Evolutionary conservation across 495 filamentous ascomycete species (phyloP).

Genomic region (Neurospora sp.): DNA sequence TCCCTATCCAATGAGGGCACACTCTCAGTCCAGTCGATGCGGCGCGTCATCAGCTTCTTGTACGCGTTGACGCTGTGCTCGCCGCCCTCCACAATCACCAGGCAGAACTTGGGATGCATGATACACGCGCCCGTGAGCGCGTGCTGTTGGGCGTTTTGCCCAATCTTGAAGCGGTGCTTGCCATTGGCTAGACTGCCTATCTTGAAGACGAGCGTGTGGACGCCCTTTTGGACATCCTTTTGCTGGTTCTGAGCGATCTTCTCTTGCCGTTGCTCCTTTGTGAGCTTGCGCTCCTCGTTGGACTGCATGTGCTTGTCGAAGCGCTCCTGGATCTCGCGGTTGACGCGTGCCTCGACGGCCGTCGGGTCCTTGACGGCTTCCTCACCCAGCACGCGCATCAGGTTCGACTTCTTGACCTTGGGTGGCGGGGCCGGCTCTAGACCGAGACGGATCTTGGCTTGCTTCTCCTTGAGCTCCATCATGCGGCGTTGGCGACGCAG

Average conservation of each 20-base stretch:
- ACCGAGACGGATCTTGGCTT: conserved; percentile 88
- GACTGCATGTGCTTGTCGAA: conserved; percentile 59
- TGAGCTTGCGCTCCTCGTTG: conserved; percentile 85
- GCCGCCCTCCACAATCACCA: conserved; percentile 89
- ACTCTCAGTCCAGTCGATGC: conserved; percentile 92
- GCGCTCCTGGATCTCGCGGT: conserved; percentile 79
- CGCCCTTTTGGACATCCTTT: conserved; percentile 76
- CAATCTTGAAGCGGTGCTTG: conserved; percentile 85
- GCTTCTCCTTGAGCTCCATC: conserved; percentile 86
- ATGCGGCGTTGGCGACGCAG: conserved; percentile 82
- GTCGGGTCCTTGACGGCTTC: conserved; percentile 97
- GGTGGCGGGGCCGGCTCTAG: conserved; percentile 82
- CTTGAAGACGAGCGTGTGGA: conserved; percentile 76
- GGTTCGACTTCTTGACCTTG: conserved; percentile 89
- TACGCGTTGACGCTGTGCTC: conserved; percentile 68
- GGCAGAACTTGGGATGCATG: conserved; percentile 74
- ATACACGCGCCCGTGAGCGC: conserved; percentile 79
- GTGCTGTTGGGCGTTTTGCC: conserved; percentile 81
- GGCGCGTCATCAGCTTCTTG: conserved; percentile 78
- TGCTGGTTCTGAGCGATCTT: conserved; percentile 78
- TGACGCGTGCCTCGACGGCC: conserved; percentile 90
- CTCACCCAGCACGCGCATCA: conserved; percentile 96
- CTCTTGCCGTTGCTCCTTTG: conserved; percentile 78
- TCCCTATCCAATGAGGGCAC: conserved; percentile 52
- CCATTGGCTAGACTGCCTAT: conserved; percentile 81